Evolutionary conservation across 1,139 yeast species (phyloP), one percentile per base, ranked within the genome.

Genomic region (Hemisphaericaspora xylofermentans): DNA sequence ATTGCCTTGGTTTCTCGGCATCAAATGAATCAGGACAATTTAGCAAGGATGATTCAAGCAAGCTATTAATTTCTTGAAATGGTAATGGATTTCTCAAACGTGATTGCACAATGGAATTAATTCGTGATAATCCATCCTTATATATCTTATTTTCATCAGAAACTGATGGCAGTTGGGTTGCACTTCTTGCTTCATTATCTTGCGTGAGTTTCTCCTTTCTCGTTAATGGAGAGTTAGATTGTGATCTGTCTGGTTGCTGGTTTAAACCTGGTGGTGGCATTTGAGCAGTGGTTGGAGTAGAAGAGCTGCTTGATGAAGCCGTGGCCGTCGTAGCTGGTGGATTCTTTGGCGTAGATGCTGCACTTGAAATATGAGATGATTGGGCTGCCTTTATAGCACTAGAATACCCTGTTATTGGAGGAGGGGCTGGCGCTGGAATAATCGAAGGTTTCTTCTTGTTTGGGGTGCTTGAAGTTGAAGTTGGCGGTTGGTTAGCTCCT

Each of bases 1-100:
- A 91, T 48, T 79, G 80, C 48, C 83, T 75, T 22, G 98, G 97
- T 50, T 79, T 81, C 54, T 93, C 97, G 2, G 96, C 85, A 59
- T 91, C 94, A 47, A 82, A 76, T 1, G 97, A 88, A 62, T 93
- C 98, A 0, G 99, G 98, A 60, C 97, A 88, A 56, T 87, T 85
- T 53, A 88, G 70, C 47, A 88, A 73, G 2, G 97, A 89, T 2
- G 77, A 75, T 59, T 89, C 95, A 50, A 91, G 68, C 51, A 79
- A 63, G 41, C 69, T 71, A 44, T 80, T 69, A 33, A 86, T 82
- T 6, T 77, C 66, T 15, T 74, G 73, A 43, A 80, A 72, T 7
- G 85, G 76, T 26, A 80, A 71, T 30, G 89, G 88, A 47, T 67
- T 62, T 35, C 52, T 56, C 38, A 72, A 56, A 34, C 78, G 57